These are phyloP conservation scores for Phytophthora niederhauseri DNA, from an alignment of 352 stramenopile genomes.

Conservation along the genomic window DNA sequence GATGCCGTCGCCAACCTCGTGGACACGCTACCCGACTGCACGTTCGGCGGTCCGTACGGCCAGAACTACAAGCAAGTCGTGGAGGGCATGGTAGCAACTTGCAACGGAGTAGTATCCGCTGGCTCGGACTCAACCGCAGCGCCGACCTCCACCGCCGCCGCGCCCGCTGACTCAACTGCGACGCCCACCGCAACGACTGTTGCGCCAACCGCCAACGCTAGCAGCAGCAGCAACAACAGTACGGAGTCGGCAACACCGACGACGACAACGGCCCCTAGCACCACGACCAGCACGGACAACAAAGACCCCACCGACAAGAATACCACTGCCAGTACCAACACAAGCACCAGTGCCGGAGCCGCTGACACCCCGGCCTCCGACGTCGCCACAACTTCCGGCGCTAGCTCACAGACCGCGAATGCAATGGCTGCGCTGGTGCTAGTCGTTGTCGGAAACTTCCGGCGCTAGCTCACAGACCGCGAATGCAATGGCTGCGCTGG, in stretches of 20 bases:
- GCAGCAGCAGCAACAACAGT: too few relatives aligned
- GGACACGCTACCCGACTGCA: slow-evolving; percentile 14
- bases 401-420: background rate
- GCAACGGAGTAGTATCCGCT: too few relatives aligned
- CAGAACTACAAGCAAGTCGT: slow-evolving; percentile 27
- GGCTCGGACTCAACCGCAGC: too few relatives aligned
- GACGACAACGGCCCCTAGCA: too few relatives aligned
- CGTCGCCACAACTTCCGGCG: background rate
- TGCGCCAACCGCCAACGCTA: too few relatives aligned
- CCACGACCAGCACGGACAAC: too few relatives aligned
- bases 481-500: background rate
- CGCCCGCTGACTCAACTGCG: too few relatives aligned
- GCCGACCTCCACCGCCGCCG: too few relatives aligned
- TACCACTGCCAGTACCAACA: background rate
- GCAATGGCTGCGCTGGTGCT: slow-evolving; percentile 5
- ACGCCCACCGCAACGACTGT: too few relatives aligned
- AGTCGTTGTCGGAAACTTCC: slow-evolving; percentile 1
- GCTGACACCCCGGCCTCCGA: background rate
- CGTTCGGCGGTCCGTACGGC: slow-evolving; percentile 19
- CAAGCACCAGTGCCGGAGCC: background rate
- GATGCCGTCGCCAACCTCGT: slow-evolving; percentile 17
- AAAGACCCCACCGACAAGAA: too few relatives aligned
- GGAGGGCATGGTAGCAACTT: background rate
- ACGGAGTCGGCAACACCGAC: too few relatives aligned
- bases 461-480: background rate